Evolutionary conservation across 129 eudicot genomes (phyloP).

Genomic region (Tagetes patula): DNA sequence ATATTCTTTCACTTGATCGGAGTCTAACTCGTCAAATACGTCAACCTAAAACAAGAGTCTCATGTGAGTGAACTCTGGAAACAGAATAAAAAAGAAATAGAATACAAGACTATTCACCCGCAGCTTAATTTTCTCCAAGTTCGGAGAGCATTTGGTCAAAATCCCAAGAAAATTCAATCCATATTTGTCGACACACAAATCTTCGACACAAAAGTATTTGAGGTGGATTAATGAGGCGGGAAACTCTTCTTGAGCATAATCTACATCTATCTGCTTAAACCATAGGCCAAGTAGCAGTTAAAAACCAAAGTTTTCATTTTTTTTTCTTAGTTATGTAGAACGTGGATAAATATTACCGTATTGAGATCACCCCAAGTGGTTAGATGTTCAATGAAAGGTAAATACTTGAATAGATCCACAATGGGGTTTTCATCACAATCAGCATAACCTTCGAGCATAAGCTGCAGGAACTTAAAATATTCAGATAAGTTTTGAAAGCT

Average conservation of each 20-base stretch:
- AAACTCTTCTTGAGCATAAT: neutral
- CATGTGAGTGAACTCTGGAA: neutral
- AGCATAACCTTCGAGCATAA: too few relatives aligned
- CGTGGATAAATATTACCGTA: neutral
- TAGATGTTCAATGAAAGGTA: conserved; percentile 11
- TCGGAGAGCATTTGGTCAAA: neutral
- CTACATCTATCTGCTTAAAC: too few relatives aligned
- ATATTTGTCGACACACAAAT: neutral
- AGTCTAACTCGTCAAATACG: neutral
- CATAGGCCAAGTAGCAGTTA: neutral
- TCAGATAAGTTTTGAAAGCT: neutral
- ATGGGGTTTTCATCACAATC: neutral
- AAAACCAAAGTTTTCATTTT: neutral
- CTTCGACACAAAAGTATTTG: neutral
- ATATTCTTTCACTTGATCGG: neutral
- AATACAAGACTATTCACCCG: neutral
- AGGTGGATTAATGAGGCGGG: conserved; percentile 16
- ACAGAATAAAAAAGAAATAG: neutral
- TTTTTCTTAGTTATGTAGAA: neutral
- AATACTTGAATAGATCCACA: neutral
- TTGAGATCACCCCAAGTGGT: neutral
- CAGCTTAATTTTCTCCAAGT: conserved; percentile 10
- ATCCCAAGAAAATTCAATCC: neutral
- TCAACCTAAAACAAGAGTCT: neutral
- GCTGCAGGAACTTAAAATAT: neutral